A percentile compares a stretch with the other conserved stretches of the same genome.
Evolutionary conservation across 2,329 filamentous ascomycete species (phyloP).

Genomic region (Apiospora sp.): DNA sequence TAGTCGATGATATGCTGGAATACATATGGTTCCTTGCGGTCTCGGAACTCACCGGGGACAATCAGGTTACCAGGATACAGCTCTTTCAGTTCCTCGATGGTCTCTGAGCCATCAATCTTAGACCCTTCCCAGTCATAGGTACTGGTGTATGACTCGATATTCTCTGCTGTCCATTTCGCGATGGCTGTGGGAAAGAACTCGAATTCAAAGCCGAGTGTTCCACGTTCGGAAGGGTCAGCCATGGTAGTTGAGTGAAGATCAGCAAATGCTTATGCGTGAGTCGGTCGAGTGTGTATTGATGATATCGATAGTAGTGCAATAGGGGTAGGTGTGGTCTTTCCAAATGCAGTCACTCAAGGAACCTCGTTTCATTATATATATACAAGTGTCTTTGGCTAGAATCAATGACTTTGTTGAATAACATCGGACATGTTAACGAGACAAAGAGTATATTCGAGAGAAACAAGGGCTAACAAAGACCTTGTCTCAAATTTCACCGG

Average conservation of each 20-base stretch:
- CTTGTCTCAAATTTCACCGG: too few relatives aligned
- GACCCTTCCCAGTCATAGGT: not conserved
- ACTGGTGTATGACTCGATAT: not conserved
- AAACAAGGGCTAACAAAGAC: too few relatives aligned
- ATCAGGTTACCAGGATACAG: not conserved
- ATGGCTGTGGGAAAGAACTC: not conserved
- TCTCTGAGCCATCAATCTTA: not conserved
- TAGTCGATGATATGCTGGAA: too few relatives aligned
- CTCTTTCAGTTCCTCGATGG: not conserved
- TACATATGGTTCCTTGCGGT: too few relatives aligned
- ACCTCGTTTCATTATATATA: not conserved
- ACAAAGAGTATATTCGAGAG: too few relatives aligned
- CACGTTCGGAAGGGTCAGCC: not conserved
- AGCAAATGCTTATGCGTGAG: not conserved
- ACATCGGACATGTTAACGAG: too few relatives aligned
- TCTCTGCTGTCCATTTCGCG: not conserved
- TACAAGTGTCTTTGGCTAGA: too few relatives aligned
- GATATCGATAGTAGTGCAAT: not conserved
- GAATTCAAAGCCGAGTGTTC: not conserved
- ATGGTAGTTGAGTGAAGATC: not conserved
- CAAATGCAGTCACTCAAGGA: not conserved
- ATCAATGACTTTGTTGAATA: too few relatives aligned
- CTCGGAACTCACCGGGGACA: not conserved
- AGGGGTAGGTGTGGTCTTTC: not conserved
- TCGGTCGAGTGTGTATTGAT: not conserved